Evolutionary conservation across 1,139 yeast species (phyloP).

Genomic region (Saccharomycopsis hybrid): DNA sequence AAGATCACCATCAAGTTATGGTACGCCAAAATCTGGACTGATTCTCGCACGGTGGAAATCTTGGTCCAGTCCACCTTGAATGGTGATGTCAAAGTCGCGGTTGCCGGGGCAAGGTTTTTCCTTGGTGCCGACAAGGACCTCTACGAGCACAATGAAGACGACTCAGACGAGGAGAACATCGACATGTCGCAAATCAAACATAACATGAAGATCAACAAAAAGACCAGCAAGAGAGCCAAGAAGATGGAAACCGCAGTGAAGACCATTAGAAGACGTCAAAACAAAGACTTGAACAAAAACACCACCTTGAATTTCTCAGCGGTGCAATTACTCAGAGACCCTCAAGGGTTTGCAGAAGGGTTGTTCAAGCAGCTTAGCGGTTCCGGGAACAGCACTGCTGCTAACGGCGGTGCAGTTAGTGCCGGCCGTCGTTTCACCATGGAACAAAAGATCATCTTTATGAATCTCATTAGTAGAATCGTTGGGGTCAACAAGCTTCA

Average conservation of each 20-base stretch:
- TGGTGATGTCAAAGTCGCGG: slow-evolving; percentile 67
- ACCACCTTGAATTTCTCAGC: slow-evolving; percentile 87
- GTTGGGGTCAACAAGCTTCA: slow-evolving; percentile 93
- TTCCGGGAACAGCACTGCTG: slow-evolving; percentile 39
- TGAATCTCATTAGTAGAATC: slow-evolving; percentile 80
- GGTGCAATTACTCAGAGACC: slow-evolving; percentile 86
- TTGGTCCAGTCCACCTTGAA: slow-evolving; percentile 95
- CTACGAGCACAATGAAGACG: slow-evolving; percentile 72
- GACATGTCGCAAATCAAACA: slow-evolving; percentile 70
- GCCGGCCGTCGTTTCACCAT: slow-evolving; percentile 56
- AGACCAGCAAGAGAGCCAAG: slow-evolving; percentile 70
- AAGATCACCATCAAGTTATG: slow-evolving; percentile 90
- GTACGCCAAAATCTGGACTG: slow-evolving; percentile 99
- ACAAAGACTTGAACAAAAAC: slow-evolving; percentile 31
- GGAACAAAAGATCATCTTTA: slow-evolving; percentile 82
- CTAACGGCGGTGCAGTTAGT: too few species aligned
- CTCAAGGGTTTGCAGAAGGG: slow-evolving; percentile 94
- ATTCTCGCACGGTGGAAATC: slow-evolving; percentile 87
- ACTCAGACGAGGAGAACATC: slow-evolving; percentile 65
- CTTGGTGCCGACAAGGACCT: slow-evolving; percentile 94
- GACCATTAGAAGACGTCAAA: slow-evolving; percentile 53
- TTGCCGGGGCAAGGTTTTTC: slow-evolving; percentile 86
- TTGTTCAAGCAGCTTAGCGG: slow-evolving; percentile 68
- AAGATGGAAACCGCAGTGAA: slow-evolving; percentile 70
- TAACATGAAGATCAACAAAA: slow-evolving; percentile 77